Conservation (phyloP, 2,329 filamentous ascomycete genomes). For the Aureobasidium leucospermi region DNA sequence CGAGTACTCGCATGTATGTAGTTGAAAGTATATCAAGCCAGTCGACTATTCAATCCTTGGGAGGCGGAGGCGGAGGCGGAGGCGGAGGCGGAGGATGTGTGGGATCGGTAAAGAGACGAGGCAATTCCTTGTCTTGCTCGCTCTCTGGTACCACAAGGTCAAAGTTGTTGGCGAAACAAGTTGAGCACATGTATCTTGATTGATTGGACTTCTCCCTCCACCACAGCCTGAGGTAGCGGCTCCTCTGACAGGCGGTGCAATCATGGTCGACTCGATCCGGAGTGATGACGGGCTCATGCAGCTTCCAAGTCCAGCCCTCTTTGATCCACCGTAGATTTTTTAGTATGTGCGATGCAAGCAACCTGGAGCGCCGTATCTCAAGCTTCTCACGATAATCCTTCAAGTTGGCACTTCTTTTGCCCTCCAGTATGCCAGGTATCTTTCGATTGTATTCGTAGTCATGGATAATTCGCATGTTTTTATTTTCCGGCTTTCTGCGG, state of each 20-base stretch:
- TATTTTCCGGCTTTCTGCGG: background rate
- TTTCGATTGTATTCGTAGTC: too few species aligned
- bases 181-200: background rate
- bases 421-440: too few species aligned
- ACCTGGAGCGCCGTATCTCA: background rate
- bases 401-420: too few species aligned
- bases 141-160: background rate
- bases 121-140: background rate
- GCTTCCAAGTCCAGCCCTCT: background rate
- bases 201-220: background rate
- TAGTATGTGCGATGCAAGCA: background rate
- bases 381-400: background rate
- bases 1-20: slow-evolving; percentile 9
- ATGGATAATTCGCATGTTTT: too few species aligned
- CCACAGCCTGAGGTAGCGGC: background rate
- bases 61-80: background rate
- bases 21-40: background rate
- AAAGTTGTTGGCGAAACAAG: background rate
- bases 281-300: background rate
- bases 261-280: background rate
- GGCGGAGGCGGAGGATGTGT: background rate
- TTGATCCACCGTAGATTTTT: background rate
- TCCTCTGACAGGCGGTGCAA: background rate
- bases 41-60: background rate
- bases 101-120: background rate